These are phyloP conservation scores for Kodamaea sp. DNA, from an alignment of 1,139 yeast genomes.

Conservation along the genomic window DNA sequence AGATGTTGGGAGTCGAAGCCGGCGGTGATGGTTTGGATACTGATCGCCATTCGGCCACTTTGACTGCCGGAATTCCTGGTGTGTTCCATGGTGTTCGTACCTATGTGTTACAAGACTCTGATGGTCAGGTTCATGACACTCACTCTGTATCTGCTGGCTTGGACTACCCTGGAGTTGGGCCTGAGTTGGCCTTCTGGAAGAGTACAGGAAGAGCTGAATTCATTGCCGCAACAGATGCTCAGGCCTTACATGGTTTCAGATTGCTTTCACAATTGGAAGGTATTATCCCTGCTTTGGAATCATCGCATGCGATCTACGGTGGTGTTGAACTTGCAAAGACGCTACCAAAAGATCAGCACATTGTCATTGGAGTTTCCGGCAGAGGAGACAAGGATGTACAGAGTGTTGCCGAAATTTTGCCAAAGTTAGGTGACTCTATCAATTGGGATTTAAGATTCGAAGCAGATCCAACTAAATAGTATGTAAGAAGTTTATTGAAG, in stretches of 20 bases:
- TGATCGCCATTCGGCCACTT: conserved; percentile 85
- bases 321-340: conserved; percentile 88
- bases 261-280: conserved; percentile 92
- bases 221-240: conserved; percentile 89
- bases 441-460: conserved; percentile 97
- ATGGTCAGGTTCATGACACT: conserved; percentile 97
- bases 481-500: not conserved
- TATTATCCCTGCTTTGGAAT: conserved; percentile 96
- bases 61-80: conserved; percentile 92
- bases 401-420: conserved; percentile 92
- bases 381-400: conserved; percentile 99
- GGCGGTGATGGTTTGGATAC: conserved; percentile 97
- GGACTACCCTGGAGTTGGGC: conserved; percentile 99
- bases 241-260: conserved; percentile 89
- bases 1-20: conserved; percentile 93
- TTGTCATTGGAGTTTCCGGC: conserved; percentile 90
- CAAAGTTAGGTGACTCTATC: conserved; percentile 83
- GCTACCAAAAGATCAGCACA: conserved; percentile 73
- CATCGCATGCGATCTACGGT: conserved; percentile 94
- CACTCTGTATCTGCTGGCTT: conserved; percentile 98
- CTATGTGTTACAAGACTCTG: conserved; percentile 82
- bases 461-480: conserved; percentile 43
- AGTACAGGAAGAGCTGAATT: conserved; percentile 89
- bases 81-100: conserved; percentile 98
- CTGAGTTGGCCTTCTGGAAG: conserved; percentile 96